Conservation (phyloP, 768 basidiomycete species). For the Termitomyces titanicus region DNA sequence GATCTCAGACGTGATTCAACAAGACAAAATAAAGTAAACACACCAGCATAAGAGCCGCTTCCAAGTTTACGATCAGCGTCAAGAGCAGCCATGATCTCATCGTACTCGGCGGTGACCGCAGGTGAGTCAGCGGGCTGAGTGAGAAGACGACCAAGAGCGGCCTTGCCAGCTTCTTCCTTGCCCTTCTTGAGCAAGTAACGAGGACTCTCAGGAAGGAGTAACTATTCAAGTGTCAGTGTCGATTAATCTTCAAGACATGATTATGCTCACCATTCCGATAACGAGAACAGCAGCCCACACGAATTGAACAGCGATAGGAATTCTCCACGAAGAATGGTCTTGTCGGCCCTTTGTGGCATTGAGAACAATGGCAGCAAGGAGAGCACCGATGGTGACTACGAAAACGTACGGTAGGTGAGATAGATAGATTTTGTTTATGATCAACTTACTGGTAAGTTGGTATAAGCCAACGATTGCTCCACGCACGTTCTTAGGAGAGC, state of each 20-base stretch:
- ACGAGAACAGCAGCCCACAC: conserved; percentile 73
- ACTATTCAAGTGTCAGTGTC: not conserved
- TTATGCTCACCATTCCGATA: conserved; percentile 46
- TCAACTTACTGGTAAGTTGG: conserved; percentile 23
- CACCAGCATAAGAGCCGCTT: conserved; percentile 49
- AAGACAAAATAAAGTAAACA: not conserved
- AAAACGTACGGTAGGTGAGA: conserved; percentile 40
- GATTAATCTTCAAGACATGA: not conserved
- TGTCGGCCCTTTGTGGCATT: conserved; percentile 55
- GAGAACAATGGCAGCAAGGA: conserved; percentile 67
- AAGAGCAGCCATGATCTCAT: conserved; percentile 49
- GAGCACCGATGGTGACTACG: conserved; percentile 73
- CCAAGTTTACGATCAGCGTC: conserved; percentile 62
- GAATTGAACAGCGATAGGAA: conserved; percentile 73
- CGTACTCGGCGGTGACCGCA: conserved; percentile 51
- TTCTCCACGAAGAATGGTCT: conserved; percentile 46
- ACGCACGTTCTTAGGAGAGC: conserved; percentile 71
- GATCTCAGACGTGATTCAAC: not conserved
- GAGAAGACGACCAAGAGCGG: conserved; percentile 63
- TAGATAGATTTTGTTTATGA: not conserved
- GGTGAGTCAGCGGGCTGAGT: conserved; percentile 41
- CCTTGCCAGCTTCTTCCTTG: conserved; percentile 52
- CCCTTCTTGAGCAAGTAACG: conserved; percentile 76
- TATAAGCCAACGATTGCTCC: conserved; percentile 56
- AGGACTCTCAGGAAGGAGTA: conserved; percentile 44